Percentiles rank a stretch among this genome's conserved stretches.
Conservation (phyloP, 73 alveolate species). For the Tetrahymena borealis region DNA sequence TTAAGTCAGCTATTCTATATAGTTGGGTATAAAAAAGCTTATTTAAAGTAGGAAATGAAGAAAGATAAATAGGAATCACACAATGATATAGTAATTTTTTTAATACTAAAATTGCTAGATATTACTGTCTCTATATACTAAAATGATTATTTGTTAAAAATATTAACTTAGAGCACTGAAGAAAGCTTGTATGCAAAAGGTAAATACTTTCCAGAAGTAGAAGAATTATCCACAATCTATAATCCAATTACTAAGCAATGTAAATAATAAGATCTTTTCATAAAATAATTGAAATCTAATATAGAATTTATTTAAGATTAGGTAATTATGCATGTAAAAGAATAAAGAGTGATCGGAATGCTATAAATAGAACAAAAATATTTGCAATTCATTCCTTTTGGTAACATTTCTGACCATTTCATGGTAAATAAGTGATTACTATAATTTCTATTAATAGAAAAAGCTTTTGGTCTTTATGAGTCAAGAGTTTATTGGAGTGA, state of each 20-base stretch:
- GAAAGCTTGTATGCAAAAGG: no score
- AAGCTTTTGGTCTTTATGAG: background rate
- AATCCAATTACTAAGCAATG: no score
- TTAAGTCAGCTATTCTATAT: background rate
- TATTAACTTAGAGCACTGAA: no score
- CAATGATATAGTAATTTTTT: background rate
- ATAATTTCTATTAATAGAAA: background rate
- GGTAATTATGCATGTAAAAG: background rate
- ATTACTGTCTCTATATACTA: no score
- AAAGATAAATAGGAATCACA: background rate
- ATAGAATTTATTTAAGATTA: background rate
- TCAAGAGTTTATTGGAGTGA: background rate
- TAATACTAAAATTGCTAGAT: no score
- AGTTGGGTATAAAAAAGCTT: background rate
- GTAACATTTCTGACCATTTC: background rate
- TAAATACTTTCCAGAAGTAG: no score
- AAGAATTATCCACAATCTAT: no score
- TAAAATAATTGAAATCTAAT: no score
- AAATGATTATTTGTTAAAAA: no score
- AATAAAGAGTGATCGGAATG: background rate
- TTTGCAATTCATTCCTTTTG: background rate
- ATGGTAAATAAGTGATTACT: background rate
- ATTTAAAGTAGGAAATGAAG: background rate
- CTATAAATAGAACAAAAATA: background rate
- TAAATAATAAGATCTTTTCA: no score